Conservation (phyloP, 2,329 filamentous ascomycete species). For the Diaporthe citriasiana region DNA sequence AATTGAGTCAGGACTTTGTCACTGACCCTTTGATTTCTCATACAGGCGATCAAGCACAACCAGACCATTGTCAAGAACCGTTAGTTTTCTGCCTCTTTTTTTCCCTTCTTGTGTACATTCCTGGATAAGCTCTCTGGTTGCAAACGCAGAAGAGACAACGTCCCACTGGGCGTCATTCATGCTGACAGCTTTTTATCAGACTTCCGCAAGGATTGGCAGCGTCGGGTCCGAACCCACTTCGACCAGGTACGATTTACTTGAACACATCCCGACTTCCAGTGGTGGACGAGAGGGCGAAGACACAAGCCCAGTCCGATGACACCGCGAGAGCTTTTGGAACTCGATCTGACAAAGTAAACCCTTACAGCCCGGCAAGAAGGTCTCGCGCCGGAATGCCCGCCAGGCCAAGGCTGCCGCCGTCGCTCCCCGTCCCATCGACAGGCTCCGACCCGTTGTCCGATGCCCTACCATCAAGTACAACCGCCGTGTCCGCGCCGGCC, state of each 20-base stretch:
- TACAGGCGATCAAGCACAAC: conserved; percentile 99
- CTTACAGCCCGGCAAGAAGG: conserved; percentile 92
- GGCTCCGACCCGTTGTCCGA: conserved; percentile 94
- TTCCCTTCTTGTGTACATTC: neutral
- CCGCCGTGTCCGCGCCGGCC: conserved; percentile 94
- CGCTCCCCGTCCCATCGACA: conserved; percentile 97
- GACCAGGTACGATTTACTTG: conserved; percentile 85
- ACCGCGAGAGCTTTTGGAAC: conserved; percentile 40
- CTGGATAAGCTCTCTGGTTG: conserved; percentile 46
- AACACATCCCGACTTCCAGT: conserved; percentile 33
- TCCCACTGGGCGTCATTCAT: conserved; percentile 8
- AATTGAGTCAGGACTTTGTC: conserved; percentile 46
- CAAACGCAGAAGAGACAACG: conserved; percentile 40
- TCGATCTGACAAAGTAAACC: conserved; percentile 53
- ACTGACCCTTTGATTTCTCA: conserved; percentile 51
- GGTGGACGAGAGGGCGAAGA: conserved; percentile 38
- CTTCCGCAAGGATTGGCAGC: conserved; percentile 99
- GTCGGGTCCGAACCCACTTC: conserved; percentile 98
- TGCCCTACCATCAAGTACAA: conserved; percentile 99
- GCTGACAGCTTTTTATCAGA: conserved; percentile 71
- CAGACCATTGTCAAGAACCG: conserved; percentile 98
- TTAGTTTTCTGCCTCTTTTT: conserved; percentile 63
- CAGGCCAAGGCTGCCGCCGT: conserved; percentile 94
- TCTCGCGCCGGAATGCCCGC: conserved; percentile 90
- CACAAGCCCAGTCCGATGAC: neutral